Evolutionary conservation across 768 basidiomycete species (phyloP).

Genomic region (Strobilomyces dryophilus): DNA sequence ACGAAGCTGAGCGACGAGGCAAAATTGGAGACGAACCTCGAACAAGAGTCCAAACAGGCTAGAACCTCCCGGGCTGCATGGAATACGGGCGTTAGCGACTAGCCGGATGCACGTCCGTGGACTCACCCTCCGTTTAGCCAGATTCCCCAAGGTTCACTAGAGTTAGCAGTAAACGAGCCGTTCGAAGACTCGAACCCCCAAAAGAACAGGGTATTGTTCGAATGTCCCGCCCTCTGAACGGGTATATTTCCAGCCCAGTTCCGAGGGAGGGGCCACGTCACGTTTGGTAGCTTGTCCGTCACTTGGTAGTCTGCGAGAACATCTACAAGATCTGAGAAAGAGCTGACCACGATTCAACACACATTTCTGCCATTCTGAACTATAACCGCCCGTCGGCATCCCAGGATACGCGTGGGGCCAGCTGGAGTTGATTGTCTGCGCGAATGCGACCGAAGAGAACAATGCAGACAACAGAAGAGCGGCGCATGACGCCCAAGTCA

Average conservation of each 20-base stretch:
- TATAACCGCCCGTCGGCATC: constrained; percentile 42
- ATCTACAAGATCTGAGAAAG: neutral
- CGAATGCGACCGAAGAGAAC: neutral
- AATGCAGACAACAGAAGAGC: neutral
- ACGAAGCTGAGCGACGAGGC: neutral
- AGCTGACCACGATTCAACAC: constrained; percentile 13
- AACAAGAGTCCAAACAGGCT: constrained; percentile 59
- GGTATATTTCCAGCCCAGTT: constrained; percentile 62
- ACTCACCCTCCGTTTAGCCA: constrained; percentile 70
- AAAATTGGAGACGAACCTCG: constrained; percentile 39
- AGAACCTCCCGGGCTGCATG: constrained; percentile 56
- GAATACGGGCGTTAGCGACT: neutral
- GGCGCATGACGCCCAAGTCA: neutral
- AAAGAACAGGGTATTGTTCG: constrained; percentile 64
- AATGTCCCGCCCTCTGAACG: constrained; percentile 53
- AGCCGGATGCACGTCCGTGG: too few species aligned
- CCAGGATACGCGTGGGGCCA: constrained; percentile 41
- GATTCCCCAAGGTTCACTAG: constrained; percentile 58
- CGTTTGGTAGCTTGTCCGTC: constrained; percentile 50
- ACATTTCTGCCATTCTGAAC: constrained; percentile 63
- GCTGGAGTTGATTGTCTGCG: neutral
- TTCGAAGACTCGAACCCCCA: constrained; percentile 53
- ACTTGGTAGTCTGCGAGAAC: constrained; percentile 53
- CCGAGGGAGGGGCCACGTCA: constrained; percentile 47
- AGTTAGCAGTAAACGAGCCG: constrained; percentile 48